A percentile compares a stretch with the other conserved stretches of the same genome.
phyloP scores from a whole-genome alignment of 2,329 filamentous ascomycete species.

The Aspergillus sp. region DNA sequence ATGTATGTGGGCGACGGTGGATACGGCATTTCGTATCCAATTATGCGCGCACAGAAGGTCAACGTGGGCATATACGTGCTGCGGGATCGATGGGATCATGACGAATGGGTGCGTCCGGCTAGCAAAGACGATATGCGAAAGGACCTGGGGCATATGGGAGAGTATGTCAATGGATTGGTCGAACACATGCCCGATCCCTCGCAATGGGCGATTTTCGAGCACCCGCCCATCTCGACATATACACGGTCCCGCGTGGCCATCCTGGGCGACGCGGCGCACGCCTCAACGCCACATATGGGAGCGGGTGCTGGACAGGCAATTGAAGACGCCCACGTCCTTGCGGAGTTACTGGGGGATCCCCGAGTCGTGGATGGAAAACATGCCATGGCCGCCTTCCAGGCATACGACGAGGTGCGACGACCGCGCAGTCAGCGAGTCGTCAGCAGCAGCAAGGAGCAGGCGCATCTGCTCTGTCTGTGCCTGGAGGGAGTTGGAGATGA shows the following conservation, averaged over 20 bases:
- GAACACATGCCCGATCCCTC: constrained; percentile 32
- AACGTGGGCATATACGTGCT: constrained; percentile 32
- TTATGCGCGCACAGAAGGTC: constrained; percentile 32
- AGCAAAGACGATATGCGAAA: constrained; percentile 27
- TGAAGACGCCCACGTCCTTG: constrained; percentile 39
- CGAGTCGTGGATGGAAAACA: constrained; percentile 30
- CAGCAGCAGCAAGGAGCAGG: constrained; percentile 49
- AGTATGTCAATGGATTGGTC: constrained; percentile 25
- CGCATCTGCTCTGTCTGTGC: constrained; percentile 28
- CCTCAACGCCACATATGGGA: constrained; percentile 37
- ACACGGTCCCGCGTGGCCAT: constrained; percentile 29
- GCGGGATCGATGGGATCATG: constrained; percentile 25
- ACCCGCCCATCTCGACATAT: constrained; percentile 32
- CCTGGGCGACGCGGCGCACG: constrained; percentile 41
- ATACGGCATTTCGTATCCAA: constrained; percentile 35
- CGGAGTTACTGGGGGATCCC: constrained; percentile 46
- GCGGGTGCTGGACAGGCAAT: constrained; percentile 40
- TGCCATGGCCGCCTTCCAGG: constrained; percentile 48
- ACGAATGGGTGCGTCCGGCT: constrained; percentile 30
- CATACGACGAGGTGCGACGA: constrained; percentile 52
- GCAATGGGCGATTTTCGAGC: constrained; percentile 39
- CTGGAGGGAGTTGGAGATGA: constrained; percentile 27
- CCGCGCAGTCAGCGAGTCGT: constrained; percentile 52
- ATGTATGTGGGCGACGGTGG: constrained; percentile 31
- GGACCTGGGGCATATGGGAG: constrained; percentile 29